A percentile compares a stretch with the other conserved stretches of the same genome.
Evolutionary conservation across 139 green algal genomes (phyloP).

Genomic region (Haematococcus lacustris): DNA sequence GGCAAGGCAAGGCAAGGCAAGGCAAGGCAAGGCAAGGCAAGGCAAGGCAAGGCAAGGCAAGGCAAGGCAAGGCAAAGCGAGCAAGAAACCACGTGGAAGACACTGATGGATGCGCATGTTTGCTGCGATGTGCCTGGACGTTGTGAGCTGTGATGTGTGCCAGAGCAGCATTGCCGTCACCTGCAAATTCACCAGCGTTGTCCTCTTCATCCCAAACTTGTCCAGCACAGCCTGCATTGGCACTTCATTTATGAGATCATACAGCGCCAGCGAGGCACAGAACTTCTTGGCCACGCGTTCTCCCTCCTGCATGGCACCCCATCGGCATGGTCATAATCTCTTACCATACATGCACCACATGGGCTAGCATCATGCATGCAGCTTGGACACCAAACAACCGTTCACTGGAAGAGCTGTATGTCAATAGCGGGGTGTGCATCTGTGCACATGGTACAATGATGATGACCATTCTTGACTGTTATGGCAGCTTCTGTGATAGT

Average conservation of each 20-base stretch:
- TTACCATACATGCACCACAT: not conserved
- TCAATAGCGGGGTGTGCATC: too few relatives aligned
- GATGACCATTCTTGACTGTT: too few relatives aligned
- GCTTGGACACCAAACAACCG: too few relatives aligned
- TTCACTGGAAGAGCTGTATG: too few relatives aligned
- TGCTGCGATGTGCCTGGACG: too few relatives aligned
- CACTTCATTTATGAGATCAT: constrained; percentile 68
- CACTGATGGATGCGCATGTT: not conserved
- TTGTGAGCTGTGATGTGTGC: too few relatives aligned
- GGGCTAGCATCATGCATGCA: not conserved
- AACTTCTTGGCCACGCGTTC: constrained; percentile 48
- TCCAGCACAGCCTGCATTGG: constrained; percentile 31
- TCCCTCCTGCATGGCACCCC: constrained; percentile 13
- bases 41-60: too few relatives aligned
- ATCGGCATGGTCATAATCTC: not conserved
- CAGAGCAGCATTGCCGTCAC: not conserved
- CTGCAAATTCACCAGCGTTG: not conserved
- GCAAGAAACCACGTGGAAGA: not conserved
- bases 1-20: too few relatives aligned
- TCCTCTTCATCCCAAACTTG: constrained; percentile 41
- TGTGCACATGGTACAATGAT: too few relatives aligned
- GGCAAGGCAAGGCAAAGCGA: not conserved
- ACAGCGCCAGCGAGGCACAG: constrained; percentile 65
- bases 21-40: too few relatives aligned
- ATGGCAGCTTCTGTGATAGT: too few relatives aligned